Conservation (phyloP, 768 basidiomycete species). For the Termitomyces heimii region DNA sequence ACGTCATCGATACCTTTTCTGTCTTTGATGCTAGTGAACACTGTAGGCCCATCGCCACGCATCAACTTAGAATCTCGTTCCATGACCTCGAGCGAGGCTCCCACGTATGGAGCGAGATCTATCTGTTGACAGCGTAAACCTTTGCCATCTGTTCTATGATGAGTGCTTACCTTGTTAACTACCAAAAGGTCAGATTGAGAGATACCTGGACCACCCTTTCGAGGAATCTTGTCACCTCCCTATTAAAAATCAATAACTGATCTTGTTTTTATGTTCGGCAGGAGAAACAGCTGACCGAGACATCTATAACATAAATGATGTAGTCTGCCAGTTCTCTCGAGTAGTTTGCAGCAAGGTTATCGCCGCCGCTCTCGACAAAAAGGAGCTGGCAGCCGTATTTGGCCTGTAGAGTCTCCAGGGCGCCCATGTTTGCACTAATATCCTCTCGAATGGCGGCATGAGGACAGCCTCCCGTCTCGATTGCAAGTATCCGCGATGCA, state of each 20-base stretch:
- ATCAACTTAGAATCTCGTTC: constrained; percentile 87
- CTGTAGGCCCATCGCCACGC: constrained; percentile 90
- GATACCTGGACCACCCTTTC: constrained; percentile 97
- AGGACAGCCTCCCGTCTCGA: constrained; percentile 97
- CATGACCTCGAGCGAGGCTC: constrained; percentile 94
- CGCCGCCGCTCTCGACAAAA: constrained; percentile 94
- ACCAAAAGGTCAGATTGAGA: constrained; percentile 93
- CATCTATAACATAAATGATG: constrained; percentile 91
- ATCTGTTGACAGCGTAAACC: constrained; percentile 41
- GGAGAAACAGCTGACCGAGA: constrained; percentile 46
- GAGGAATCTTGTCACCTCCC: constrained; percentile 98
- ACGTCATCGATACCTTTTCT: constrained; percentile 78
- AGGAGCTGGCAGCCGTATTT: constrained; percentile 87
- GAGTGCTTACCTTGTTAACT: constrained; percentile 76
- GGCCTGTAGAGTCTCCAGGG: constrained; percentile 89
- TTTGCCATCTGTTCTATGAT: neutral
- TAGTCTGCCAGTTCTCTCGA: constrained; percentile 96
- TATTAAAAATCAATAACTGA: constrained; percentile 18
- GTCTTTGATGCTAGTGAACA: constrained; percentile 84
- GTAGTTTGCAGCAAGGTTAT: constrained; percentile 96
- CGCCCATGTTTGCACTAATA: constrained; percentile 95
- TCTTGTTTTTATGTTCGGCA: neutral
- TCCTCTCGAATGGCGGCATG: constrained; percentile 98
- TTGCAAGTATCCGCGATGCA: constrained; percentile 81
- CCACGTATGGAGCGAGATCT: constrained; percentile 89